Conservation (phyloP, 805 yeast species). For the Schizosaccharomyces lindneri region DNA sequence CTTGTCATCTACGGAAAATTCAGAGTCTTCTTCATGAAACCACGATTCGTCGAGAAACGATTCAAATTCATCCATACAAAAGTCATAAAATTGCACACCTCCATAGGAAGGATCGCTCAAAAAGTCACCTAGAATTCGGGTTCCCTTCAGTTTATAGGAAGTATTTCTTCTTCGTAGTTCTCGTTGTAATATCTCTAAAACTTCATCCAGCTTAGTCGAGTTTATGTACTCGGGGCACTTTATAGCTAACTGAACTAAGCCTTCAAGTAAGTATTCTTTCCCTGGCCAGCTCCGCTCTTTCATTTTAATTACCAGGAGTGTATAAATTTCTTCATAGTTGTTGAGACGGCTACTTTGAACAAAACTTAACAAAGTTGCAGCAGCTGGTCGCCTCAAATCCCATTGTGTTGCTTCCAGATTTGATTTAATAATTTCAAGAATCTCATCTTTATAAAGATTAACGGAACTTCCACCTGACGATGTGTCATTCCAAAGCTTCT, state of each 20-base stretch:
- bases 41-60: not conserved
- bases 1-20: not conserved
- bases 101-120: not conserved
- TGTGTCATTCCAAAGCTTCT: constrained; percentile 53
- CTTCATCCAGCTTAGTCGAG: not conserved
- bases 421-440: constrained; percentile 24
- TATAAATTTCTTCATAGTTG: not conserved
- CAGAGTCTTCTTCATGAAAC: not conserved
- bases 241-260: constrained; percentile 18
- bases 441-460: constrained; percentile 44
- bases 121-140: not conserved
- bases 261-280: constrained; percentile 49
- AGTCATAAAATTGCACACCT: not conserved
- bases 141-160: not conserved
- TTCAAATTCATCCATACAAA: not conserved
- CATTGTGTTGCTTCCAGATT: constrained; percentile 36
- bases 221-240: not conserved
- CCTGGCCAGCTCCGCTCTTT: constrained; percentile 75
- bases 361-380: constrained; percentile 10
- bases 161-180: not conserved
- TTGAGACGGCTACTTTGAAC: not conserved
- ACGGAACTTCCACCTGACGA: constrained; percentile 51
- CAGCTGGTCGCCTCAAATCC: constrained; percentile 29
- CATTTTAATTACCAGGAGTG: constrained; percentile 29
- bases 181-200: not conserved